Conservation (phyloP, 495 filamentous ascomycete species). For the Tuber magnatum region DNA sequence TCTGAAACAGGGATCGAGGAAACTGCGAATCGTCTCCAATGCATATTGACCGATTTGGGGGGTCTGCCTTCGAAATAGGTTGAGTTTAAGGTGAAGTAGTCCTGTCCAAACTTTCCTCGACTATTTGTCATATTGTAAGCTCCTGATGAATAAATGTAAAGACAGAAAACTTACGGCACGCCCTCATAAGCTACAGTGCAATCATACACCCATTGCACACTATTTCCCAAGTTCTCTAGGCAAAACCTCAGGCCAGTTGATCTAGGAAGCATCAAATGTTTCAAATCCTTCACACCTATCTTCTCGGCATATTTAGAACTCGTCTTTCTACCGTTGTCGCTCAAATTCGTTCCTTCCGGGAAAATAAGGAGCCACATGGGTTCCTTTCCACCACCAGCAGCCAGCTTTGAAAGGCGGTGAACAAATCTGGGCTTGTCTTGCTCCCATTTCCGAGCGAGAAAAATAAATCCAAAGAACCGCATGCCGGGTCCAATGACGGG, state of each 20-base stretch:
- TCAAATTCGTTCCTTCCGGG: conserved; percentile 75
- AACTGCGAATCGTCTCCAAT: conserved; percentile 67
- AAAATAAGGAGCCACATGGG: conserved; percentile 86
- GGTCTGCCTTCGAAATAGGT: conserved; percentile 70
- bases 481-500: conserved; percentile 67
- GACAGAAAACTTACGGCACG: conserved; percentile 54
- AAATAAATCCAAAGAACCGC: conserved; percentile 77
- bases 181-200: conserved; percentile 82
- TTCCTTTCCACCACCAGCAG: conserved; percentile 52
- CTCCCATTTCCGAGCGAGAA: conserved; percentile 76
- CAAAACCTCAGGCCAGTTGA: conserved; percentile 71
- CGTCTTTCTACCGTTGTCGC: conserved; percentile 55
- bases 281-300: conserved; percentile 55
- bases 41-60: conserved; percentile 77
- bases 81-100: conserved; percentile 63
- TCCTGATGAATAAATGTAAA: neutral
- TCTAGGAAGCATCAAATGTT: conserved; percentile 64
- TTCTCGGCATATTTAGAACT: conserved; percentile 66
- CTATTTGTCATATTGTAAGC: conserved; percentile 42
- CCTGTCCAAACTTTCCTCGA: conserved; percentile 63
- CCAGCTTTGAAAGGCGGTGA: conserved; percentile 62
- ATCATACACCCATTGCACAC: conserved; percentile 74
- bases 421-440: conserved; percentile 63
- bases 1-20: conserved; percentile 60
- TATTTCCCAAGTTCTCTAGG: conserved; percentile 61